Base-by-base conservation (phyloP, 352 stramenopile genomes). In the Globisporangium iwayamae region DNA sequence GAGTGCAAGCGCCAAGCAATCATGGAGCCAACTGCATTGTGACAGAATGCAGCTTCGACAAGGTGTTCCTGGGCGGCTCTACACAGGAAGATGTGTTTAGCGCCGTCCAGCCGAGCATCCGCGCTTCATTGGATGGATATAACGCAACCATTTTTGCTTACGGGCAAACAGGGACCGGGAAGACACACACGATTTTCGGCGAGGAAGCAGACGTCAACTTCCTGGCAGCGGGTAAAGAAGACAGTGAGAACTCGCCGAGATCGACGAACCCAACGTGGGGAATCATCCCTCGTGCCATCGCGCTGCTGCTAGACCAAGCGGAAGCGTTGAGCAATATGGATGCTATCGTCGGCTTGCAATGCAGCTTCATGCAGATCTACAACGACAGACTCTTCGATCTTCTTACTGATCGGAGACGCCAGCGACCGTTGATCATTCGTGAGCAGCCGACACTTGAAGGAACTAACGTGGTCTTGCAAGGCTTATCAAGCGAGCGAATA, bases 291-390 rank as follows among this genome's bases (percentile, higher is more conserved):
- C 85, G 90, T 5, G 78, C 90, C 0, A 65, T 96, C 3, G 70
- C 61, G 50, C 76, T 96, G n/a, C 63, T 98, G 14, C 78, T 97
- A 10, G 34, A 66, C 16, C 39, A 67, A 20, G 62, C 54, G 20
- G 41, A 54, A 8, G 20, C 61, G 36, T 55, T 69, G 32, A 52
- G 64, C 25, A 57, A 55, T 1, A 66, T 67, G 1, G 58, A 70
- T 2, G 62, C 60, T 5, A 52, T 68, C 20, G 72, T 91, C 13
- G 58, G 81, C 22, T 52, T 98, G 43, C 74, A 85, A 8, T 81
- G 90, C 58, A 95, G 84, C 62, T 98, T 97, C 62, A 67, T 98
- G 25, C 93, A 98, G 69, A 93, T 98, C 50, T 98, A 98, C 83
- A 98, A 98, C 60, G 97, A 98, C 61, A 80, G 79, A 11, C 88